Percentiles rank a stretch among this genome's conserved stretches.
Evolutionary conservation across 2,329 filamentous ascomycete species (phyloP).

Genomic region (Blumeria graminis): DNA sequence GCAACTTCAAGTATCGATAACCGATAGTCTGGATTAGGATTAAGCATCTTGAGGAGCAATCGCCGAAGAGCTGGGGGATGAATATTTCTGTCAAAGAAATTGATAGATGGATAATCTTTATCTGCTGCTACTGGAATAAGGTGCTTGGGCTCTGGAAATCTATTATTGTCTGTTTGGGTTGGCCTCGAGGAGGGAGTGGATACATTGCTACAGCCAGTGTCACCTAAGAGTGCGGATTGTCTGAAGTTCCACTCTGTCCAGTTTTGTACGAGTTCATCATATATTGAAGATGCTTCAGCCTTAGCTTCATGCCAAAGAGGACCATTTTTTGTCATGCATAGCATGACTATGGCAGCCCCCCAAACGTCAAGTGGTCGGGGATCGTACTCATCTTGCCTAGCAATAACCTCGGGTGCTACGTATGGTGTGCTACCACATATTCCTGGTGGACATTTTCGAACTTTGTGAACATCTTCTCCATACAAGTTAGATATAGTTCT

Average conservation of each 20-base stretch:
- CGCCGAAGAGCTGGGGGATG: slow-evolving; percentile 45
- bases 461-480: slow-evolving; percentile 46
- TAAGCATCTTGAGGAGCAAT: slow-evolving; percentile 57
- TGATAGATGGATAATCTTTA: slow-evolving; percentile 38
- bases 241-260: slow-evolving; percentile 45
- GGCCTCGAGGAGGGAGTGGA: background rate
- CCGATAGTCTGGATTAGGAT: slow-evolving; percentile 50
- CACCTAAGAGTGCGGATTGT: slow-evolving; percentile 18
- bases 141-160: background rate
- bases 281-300: slow-evolving; percentile 23
- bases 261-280: slow-evolving; percentile 36
- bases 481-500: slow-evolving; percentile 28
- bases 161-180: background rate
- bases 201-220: slow-evolving; percentile 10
- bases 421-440: slow-evolving; percentile 73
- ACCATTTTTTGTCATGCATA: slow-evolving; percentile 49
- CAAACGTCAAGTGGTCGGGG: slow-evolving; percentile 65
- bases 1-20: slow-evolving; percentile 45
- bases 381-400: slow-evolving; percentile 42
- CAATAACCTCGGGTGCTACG: slow-evolving; percentile 64
- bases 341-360: slow-evolving; percentile 63
- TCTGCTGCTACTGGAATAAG: slow-evolving; percentile 22
- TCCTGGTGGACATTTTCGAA: slow-evolving; percentile 42
- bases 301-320: slow-evolving; percentile 53
- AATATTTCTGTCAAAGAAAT: slow-evolving; percentile 38